These are phyloP conservation scores for Cladophialophora immunda DNA, from an alignment of 2,329 filamentous ascomycete species.

Conservation along the genomic window DNA sequence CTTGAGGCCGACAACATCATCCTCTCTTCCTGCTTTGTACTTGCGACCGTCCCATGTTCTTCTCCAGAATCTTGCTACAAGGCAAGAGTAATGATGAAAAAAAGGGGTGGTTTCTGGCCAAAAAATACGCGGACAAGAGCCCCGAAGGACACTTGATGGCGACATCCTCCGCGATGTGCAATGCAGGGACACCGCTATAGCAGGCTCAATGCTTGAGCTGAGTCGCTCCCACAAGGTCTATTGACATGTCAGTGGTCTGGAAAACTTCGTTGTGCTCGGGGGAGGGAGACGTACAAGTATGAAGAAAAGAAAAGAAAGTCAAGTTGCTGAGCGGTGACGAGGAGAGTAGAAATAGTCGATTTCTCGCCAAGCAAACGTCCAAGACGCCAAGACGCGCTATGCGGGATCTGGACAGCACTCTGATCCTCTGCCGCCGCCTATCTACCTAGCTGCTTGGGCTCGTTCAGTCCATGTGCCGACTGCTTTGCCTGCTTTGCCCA, in stretches of 20 bases:
- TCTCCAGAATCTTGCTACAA: slow-evolving; percentile 39
- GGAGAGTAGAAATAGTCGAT: not conserved
- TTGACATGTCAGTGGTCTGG: not conserved
- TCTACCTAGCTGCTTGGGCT: too few relatives aligned
- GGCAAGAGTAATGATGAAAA: slow-evolving; percentile 41
- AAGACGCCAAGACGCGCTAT: not conserved
- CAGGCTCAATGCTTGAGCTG: slow-evolving; percentile 39
- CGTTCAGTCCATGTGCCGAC: not conserved
- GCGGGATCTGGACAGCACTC: not conserved
- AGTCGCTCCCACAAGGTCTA: slow-evolving; percentile 38
- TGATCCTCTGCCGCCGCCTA: too few relatives aligned
- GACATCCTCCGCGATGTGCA: slow-evolving; percentile 40
- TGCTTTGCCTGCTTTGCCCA: not conserved
- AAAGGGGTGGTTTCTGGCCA: slow-evolving; percentile 36
- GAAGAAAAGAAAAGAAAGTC: slow-evolving; percentile 31
- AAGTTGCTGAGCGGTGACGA: not conserved
- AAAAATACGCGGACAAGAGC: slow-evolving; percentile 42
- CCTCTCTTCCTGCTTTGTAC: not conserved
- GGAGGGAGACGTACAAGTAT: slow-evolving; percentile 29
- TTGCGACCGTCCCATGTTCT: slow-evolving; percentile 22
- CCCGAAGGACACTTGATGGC: slow-evolving; percentile 41
- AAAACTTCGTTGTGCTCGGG: not conserved
- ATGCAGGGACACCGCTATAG: slow-evolving; percentile 40
- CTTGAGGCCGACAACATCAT: not conserved
- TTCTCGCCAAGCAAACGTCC: not conserved